Base-by-base conservation (phyloP, 2,329 filamentous ascomycete species). In the Hypoxylon sp. region DNA sequence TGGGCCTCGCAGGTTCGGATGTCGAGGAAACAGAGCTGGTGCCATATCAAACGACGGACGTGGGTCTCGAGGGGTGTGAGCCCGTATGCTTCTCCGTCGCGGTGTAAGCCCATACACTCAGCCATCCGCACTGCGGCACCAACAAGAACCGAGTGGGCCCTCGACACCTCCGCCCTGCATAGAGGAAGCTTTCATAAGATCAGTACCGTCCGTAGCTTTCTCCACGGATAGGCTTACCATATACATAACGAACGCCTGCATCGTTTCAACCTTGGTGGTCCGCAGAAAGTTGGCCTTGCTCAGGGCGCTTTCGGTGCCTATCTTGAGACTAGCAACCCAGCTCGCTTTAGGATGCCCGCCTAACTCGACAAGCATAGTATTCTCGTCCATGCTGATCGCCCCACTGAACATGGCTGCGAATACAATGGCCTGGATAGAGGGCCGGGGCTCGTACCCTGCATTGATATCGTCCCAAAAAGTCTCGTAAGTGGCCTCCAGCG, bases 231-330 rank as follows among this genome's bases (percentile, higher is more conserved):
- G 49, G 79, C 84, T 77, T 75, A 91, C 88, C 77, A 93, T 80
- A 68, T 92, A 93, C 81, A 92, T 90, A 34, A 93, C 86, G 70
- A 93, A 90, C 1, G 89, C 90, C 73, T 93, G 91, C 70, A 94
- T 80, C 0, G 89, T 91, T 74, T 92, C 89, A n/a, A 92, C 78
- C 68, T 87, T 89, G 41, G 73, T 91, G 0, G 90, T 92, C 34
- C 88, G 82, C 34, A 93, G 76, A 60, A 93, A 91, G 72, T 91
- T 89, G 3, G 91, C 89, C 72, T 87, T 87, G 39, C 84, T 84
- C 32, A 94, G 78, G 2, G 89, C 87, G 24, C 84, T 83, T 77
- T 93, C 91, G 6, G 89, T 87, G 1, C 85, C 89, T 49, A 88
- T 79, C 69, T 88, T 88, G 59, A 91, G 85, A 49, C 84, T 87